Percentiles rank a stretch among this genome's conserved stretches.
These are phyloP conservation scores for Hura crepitans DNA, from an alignment of 441 rosid species.

Conservation along the genomic window DNA sequence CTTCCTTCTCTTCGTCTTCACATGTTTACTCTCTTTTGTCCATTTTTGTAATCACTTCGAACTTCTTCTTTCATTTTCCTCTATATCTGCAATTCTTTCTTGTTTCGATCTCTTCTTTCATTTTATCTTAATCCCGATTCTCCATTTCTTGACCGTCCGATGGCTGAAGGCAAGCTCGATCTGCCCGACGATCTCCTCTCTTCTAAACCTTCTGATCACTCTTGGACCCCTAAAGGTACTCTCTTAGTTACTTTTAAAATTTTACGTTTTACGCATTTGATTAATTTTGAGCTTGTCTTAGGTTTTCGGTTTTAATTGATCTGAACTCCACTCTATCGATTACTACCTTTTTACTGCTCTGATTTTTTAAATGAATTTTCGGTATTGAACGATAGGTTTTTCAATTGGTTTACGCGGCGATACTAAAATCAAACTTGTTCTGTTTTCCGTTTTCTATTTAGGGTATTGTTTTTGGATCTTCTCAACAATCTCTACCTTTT, in stretches of 20 bases:
- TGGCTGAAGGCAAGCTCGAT: conserved; percentile 74
- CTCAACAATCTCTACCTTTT: not conserved
- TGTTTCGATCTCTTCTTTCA: conserved; percentile 20
- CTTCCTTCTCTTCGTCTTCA: not conserved
- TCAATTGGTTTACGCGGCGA: not conserved
- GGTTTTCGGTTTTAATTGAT: conserved; percentile 19
- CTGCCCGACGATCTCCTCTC: conserved; percentile 72
- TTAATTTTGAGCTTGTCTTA: conserved; percentile 8
- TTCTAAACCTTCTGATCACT: conserved; percentile 52
- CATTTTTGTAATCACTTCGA: not conserved
- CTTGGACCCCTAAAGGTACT: conserved; percentile 49
- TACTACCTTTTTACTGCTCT: not conserved
- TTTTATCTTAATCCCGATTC: not conserved
- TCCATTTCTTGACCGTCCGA: conserved; percentile 27
- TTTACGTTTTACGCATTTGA: not conserved
- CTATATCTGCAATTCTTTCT: not conserved
- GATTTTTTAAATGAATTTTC: not conserved
- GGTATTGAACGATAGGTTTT: not conserved
- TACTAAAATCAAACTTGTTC: not conserved
- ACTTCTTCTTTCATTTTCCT: not conserved
- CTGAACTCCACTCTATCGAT: conserved; percentile 7
- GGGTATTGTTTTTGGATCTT: conserved; percentile 3
- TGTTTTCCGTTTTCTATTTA: not conserved
- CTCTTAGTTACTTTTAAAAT: not conserved
- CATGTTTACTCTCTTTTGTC: not conserved